A percentile compares a stretch with the other conserved stretches of the same genome.
Evolutionary conservation across 2,329 filamentous ascomycete species (phyloP).

Genomic region (Pyrenophora tritici-repentis): DNA sequence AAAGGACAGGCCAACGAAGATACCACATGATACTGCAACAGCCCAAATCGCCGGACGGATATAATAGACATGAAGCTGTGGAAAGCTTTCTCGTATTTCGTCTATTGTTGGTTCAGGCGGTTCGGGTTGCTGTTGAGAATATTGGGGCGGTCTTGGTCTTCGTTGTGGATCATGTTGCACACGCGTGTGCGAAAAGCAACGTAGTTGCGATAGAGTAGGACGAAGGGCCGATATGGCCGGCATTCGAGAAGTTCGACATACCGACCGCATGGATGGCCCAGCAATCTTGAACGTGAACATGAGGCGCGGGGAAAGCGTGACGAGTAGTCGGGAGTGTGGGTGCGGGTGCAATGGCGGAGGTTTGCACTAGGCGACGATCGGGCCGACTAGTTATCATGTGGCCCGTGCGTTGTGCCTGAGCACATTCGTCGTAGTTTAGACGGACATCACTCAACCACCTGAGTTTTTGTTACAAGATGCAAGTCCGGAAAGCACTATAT

Average conservation of each 20-base stretch:
- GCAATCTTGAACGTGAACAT: constrained; percentile 12
- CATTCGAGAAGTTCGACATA: constrained; percentile 1
- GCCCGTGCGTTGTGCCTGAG: neutral
- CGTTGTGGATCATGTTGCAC: constrained; percentile 9
- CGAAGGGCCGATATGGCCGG: neutral
- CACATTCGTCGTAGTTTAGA: no score
- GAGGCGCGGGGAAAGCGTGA: constrained; percentile 1
- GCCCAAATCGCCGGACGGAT: constrained; percentile 39
- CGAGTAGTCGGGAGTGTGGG: constrained; percentile 6
- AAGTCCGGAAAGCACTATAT: no score
- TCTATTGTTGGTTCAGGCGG: neutral
- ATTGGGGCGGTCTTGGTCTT: constrained; percentile 7
- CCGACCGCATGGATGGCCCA: constrained; percentile 9
- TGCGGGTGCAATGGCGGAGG: constrained; percentile 10
- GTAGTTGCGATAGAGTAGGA: constrained; percentile 2
- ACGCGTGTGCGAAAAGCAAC: constrained; percentile 7
- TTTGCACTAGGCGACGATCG: constrained; percentile 9
- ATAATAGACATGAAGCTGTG: constrained; percentile 28
- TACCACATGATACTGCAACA: constrained; percentile 31
- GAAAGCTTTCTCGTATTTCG: constrained; percentile 4
- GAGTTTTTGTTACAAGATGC: neutral
- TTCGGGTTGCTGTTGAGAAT: no score
- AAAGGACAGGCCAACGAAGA: constrained; percentile 37
- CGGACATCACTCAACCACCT: neutral
- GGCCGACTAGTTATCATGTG: constrained; percentile 12